Conservation (phyloP, 768 basidiomycete species). For the Lactarius vividus region DNA sequence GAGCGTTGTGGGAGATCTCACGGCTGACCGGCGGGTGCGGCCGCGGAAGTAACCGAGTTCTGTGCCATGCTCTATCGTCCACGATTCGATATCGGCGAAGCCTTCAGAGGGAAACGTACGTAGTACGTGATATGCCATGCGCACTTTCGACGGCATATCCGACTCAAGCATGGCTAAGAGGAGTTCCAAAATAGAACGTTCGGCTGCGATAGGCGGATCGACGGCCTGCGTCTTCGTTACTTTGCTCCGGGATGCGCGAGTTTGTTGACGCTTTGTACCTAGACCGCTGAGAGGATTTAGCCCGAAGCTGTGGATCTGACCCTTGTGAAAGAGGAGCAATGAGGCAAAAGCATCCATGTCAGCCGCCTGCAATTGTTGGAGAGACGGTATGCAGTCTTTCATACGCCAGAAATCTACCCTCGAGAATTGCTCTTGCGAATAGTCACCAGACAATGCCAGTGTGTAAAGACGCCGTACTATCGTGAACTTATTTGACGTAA, state of each 20-base stretch:
- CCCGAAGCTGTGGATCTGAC: constrained; percentile 60
- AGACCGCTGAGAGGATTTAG: constrained; percentile 46
- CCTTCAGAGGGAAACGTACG: constrained; percentile 22
- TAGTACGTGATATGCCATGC: constrained; percentile 24
- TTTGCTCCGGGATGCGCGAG: constrained; percentile 12
- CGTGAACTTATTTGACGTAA: constrained; percentile 73
- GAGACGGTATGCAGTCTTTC: constrained; percentile 68
- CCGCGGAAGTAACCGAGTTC: constrained; percentile 32
- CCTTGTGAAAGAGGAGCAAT: constrained; percentile 56
- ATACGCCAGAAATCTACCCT: constrained; percentile 77
- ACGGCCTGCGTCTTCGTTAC: constrained; percentile 34
- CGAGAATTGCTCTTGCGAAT: constrained; percentile 48
- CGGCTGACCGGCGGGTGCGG: constrained; percentile 25
- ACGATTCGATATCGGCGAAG: constrained; percentile 15
- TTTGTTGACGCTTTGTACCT: constrained; percentile 41
- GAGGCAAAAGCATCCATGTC: constrained; percentile 73
- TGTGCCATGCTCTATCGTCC: constrained; percentile 22
- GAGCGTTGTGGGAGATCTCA: constrained; percentile 38
- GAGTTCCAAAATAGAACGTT: constrained; percentile 26
- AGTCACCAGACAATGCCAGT: constrained; percentile 40
- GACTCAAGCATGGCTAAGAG: constrained; percentile 25
- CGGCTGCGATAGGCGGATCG: constrained; percentile 24
- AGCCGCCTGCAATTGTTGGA: constrained; percentile 52
- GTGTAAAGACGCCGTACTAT: constrained; percentile 64
- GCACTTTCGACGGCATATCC: constrained; percentile 24